A percentile compares a stretch with the other conserved stretches of the same genome.
Conservation (phyloP, 768 basidiomycete genomes). For the Paxillus involutus region DNA sequence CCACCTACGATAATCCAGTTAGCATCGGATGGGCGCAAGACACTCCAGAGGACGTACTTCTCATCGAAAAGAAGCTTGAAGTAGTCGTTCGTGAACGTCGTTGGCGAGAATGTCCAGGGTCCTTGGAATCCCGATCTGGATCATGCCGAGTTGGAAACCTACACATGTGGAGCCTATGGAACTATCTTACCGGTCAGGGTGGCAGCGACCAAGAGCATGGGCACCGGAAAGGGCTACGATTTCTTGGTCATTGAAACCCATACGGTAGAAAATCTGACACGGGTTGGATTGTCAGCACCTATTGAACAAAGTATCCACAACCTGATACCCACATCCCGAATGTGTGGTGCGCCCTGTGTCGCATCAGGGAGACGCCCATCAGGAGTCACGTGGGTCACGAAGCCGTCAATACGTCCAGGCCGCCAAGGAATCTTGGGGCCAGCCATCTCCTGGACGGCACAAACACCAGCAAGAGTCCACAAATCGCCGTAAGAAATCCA, state of each 20-base stretch:
- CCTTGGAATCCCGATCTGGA: slow-evolving; percentile 76
- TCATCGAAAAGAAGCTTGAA: slow-evolving; percentile 85
- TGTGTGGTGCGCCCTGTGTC: slow-evolving; percentile 77
- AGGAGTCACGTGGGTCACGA: slow-evolving; percentile 70
- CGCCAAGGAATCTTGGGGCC: slow-evolving; percentile 95
- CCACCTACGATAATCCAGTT: slow-evolving; percentile 47
- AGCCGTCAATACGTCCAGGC: slow-evolving; percentile 88
- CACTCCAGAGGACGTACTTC: slow-evolving; percentile 45
- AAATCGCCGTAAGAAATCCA: slow-evolving; percentile 97
- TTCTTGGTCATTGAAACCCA: slow-evolving; percentile 96
- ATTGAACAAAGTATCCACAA: background rate
- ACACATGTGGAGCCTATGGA: background rate
- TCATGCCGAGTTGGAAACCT: background rate
- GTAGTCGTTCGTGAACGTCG: slow-evolving; percentile 83
- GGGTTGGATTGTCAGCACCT: background rate
- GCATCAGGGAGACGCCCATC: slow-evolving; percentile 92
- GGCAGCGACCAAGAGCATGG: slow-evolving; percentile 95
- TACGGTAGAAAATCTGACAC: slow-evolving; percentile 64
- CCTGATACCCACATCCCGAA: slow-evolving; percentile 60
- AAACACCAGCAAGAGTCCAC: slow-evolving; percentile 95
- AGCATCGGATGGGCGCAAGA: background rate
- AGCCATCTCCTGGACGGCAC: slow-evolving; percentile 88
- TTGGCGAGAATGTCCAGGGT: slow-evolving; percentile 96
- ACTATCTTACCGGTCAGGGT: slow-evolving; percentile 61
- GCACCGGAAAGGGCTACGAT: slow-evolving; percentile 94